phyloP scores from a whole-genome alignment of 2,329 filamentous ascomycete genomes.

The Aspergillus melleus region DNA sequence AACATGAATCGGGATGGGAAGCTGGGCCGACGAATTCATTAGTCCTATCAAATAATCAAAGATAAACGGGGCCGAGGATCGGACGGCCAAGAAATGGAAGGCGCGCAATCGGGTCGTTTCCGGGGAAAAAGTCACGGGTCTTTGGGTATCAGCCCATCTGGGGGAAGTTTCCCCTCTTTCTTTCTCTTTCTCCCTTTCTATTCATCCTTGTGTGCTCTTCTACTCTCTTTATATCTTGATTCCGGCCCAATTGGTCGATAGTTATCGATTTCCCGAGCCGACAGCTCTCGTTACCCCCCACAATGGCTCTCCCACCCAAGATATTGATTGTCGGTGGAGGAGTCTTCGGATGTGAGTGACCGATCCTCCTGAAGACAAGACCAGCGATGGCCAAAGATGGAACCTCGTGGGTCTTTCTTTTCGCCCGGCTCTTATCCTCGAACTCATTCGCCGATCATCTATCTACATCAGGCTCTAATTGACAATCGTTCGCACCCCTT shows the following conservation, averaged over 20 bases:
- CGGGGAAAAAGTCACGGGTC: neutral
- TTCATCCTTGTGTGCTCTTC: neutral
- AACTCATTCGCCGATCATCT: neutral
- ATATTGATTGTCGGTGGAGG: conserved; percentile 46
- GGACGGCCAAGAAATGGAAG: conserved; percentile 5
- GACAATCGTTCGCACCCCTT: neutral
- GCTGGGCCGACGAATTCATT: too few species aligned
- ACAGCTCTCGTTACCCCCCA: neutral
- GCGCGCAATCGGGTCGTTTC: neutral
- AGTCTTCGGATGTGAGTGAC: conserved; percentile 44
- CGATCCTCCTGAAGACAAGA: neutral
- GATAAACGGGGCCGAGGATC: neutral
- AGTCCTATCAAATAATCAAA: neutral
- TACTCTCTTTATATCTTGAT: neutral
- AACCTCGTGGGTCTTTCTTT: neutral
- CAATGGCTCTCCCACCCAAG: conserved; percentile 35
- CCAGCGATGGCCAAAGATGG: neutral
- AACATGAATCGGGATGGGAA: neutral
- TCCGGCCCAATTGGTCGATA: neutral
- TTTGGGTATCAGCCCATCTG: neutral
- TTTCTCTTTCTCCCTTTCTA: neutral
- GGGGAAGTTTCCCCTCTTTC: neutral
- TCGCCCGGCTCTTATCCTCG: neutral
- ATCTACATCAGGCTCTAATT: neutral
- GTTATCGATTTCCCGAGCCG: neutral